Base-by-base conservation (phyloP, 495 filamentous ascomycete species). In the Staphylotrichum tortipilum region DNA sequence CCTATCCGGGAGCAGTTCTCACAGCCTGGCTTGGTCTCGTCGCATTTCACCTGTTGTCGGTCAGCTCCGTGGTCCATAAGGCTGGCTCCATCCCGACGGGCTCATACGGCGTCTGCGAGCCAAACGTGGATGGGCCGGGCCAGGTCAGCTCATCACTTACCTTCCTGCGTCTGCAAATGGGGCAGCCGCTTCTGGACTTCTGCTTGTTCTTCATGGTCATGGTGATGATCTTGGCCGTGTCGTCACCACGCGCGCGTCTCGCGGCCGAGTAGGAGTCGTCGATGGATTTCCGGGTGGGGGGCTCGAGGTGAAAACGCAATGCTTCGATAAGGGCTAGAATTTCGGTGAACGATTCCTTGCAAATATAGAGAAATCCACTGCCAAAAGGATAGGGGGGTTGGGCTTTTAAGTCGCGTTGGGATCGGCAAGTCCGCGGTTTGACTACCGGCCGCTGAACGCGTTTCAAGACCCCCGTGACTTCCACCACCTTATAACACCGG, bases 151-250 rank as follows among this genome's bases (percentile, higher is more conserved):
- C 35, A 37, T 38, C 28, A 33, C 63, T 24, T 58, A 66, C 63
- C 47, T 61, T 49, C 47, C 57, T 53, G 39, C 54, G 42, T 49
- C 65, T 66, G 52, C 63, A 66, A 3, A 53, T 64, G 47, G 57
- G 53, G 43, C 63, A 66, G 3, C 63, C 63, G 36, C 55, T 65
- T 55, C 63, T 44, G 37, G 57, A 63, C 54, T 66, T 66, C 19
- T 61, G 59, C 44, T 47, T 64, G 49, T 66, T 65, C 54, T 65
- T 66, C 59, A 62, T n/a, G n/a, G n/a, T n/a, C n/a, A n/a, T n/a
- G n/a, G n/a, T n/a, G n/a, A n/a, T n/a, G n/a, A n/a, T 66, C 30
- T 34, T 47, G 39, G 45, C 33, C 30, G 14, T 37, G 23, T 30
- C 26, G 44, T 48, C 37, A 10, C 44, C 37, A 19, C 10, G 26